These are phyloP conservation scores for Hibiscus trionum DNA, from an alignment of 345 rosid genomes.

Conservation along the genomic window DNA sequence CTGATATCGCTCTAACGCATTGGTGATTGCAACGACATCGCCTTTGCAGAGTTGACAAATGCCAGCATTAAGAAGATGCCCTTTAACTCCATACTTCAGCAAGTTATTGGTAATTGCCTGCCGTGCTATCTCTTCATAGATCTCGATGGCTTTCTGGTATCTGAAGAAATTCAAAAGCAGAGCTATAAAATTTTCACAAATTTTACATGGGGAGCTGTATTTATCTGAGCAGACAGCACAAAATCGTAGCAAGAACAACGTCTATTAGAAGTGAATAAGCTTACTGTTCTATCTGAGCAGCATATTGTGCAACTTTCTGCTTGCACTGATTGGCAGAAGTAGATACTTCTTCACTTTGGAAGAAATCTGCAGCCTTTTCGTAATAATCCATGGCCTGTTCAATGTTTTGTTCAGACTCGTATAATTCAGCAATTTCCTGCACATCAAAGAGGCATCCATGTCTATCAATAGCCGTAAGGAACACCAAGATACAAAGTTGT, in stretches of 20 bases:
- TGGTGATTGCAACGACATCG: conserved; percentile 74
- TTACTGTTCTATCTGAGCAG: conserved; percentile 87
- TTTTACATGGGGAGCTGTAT: background rate
- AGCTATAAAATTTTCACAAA: background rate
- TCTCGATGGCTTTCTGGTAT: conserved; percentile 77
- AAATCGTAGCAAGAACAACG: background rate
- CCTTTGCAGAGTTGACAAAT: conserved; percentile 90
- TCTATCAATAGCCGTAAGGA: background rate
- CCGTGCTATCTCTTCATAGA: conserved; percentile 84
- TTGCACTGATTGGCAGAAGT: conserved; percentile 97
- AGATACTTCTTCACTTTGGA: conserved; percentile 73
- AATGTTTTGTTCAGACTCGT: background rate
- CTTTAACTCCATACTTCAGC: conserved; percentile 95
- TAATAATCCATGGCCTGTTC: conserved; percentile 22
- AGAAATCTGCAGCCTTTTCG: conserved; percentile 76
- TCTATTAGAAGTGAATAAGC: conserved; percentile 12
- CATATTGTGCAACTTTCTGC: conserved; percentile 91
- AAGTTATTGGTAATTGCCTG: conserved; percentile 70
- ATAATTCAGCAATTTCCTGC: conserved; percentile 3
- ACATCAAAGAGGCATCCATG: background rate
- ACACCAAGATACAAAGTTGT: background rate
- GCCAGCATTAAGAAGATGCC: conserved; percentile 98
- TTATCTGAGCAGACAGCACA: background rate
- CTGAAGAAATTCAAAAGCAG: conserved; percentile 33
- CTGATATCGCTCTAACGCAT: conserved; percentile 91